Evolutionary conservation across 2,329 filamentous ascomycete genomes (phyloP), one percentile per base, ranked within the genome.

Genomic region (Cryphonectria radicalis): DNA sequence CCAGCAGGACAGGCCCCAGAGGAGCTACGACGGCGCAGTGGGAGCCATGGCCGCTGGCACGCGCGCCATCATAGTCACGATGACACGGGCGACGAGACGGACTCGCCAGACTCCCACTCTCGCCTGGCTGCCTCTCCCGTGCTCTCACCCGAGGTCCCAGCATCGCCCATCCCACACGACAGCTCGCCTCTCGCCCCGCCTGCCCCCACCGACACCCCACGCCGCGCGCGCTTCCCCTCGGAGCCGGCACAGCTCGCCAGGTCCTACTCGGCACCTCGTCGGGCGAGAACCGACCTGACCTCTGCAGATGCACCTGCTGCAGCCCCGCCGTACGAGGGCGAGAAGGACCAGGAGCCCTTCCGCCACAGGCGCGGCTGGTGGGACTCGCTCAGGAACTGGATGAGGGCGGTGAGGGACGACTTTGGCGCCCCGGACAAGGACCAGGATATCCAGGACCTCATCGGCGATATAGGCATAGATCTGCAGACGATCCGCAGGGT

Each of bases 381-480:
- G 73, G 55, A 67, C 13, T 73, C 71, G 10, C 66, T 73, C 37
- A 63, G 73, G 19, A 25, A 63, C 13, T 71, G 73, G 69, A 43
- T 63, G 10, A 19, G 46, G 37, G 60, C 46, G 1, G 69, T 66
- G 53, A 63, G 40, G 43, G 46, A 71, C 13, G 73, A 73, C 53
- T 68, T 71, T 19, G 73, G 73, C 50, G 40, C 40, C 13, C 65
- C 71, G 17, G 28, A 74, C 25, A 19, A 22, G 32, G 60, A 66
- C 46, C 66, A 74, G 43, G 73, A 74, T 42, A 55, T 74, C 10
- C 62, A 64, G 19, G 57, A 73, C 50, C 14, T 74, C 10, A 74
- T 74, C 13, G 71, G 71, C 17, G 73, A 73, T 32, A 69, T 70
- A 2, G 73, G 73, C 10, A 73, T 74, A 40, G 73, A 74, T 25